These are phyloP conservation scores for Mycena rosella DNA, from an alignment of 768 basidiomycete genomes.

Conservation along the genomic window DNA sequence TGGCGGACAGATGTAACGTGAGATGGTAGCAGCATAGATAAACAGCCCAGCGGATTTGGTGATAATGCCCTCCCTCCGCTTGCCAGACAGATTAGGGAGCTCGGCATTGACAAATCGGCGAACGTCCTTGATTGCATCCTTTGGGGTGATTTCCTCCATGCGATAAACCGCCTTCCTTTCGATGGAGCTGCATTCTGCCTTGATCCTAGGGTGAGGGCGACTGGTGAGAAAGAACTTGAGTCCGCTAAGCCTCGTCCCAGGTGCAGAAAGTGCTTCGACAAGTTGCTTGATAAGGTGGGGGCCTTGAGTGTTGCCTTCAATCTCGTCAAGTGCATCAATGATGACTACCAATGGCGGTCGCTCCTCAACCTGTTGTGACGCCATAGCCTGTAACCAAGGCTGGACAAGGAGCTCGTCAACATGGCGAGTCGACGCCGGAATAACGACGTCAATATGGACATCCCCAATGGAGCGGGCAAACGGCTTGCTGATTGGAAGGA, in stretches of 20 bases:
- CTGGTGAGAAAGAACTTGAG: background rate
- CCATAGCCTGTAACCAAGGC: background rate
- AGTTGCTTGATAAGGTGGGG: constrained; percentile 3
- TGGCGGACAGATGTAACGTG: no score
- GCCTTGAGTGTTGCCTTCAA: constrained; percentile 12
- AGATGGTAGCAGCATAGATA: background rate
- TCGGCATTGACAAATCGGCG: background rate
- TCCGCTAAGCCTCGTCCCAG: background rate
- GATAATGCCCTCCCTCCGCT: background rate
- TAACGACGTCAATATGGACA: background rate
- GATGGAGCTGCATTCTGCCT: background rate
- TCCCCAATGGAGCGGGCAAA: background rate
- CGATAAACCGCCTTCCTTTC: background rate
- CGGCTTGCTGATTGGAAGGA: background rate
- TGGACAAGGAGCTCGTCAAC: background rate
- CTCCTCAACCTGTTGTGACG: background rate
- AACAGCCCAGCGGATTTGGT: background rate
- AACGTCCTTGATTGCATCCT: background rate
- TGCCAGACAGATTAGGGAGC: background rate
- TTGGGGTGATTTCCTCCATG: background rate
- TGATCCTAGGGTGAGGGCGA: background rate
- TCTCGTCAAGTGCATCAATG: constrained; percentile 14
- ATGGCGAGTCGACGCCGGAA: background rate
- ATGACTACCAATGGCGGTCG: background rate
- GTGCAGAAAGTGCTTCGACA: background rate